Conservation (phyloP, 805 yeast genomes). For the Alloascoidea africana region DNA sequence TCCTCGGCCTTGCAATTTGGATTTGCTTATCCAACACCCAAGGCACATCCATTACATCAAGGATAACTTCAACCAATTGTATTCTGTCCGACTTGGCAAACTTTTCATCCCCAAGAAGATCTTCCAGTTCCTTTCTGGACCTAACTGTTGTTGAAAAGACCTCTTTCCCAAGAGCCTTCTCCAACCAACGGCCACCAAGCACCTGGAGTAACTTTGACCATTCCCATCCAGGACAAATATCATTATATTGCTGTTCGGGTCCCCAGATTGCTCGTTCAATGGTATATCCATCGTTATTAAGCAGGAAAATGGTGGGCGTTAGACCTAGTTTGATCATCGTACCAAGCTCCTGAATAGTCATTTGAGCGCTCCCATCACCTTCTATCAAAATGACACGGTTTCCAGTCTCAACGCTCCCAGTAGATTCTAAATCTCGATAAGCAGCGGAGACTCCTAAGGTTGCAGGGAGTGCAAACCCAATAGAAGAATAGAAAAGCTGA, state of each 20-base stretch:
- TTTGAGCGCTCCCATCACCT: slow-evolving; percentile 93
- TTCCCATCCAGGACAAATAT: slow-evolving; percentile 67
- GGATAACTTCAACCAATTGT: slow-evolving; percentile 41
- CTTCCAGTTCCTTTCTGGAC: slow-evolving; percentile 23
- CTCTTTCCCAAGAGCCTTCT: too few relatives aligned
- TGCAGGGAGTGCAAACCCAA: slow-evolving; percentile 82
- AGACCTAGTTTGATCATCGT: slow-evolving; percentile 43
- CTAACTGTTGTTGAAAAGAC: too few relatives aligned
- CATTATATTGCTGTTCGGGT: slow-evolving; percentile 61
- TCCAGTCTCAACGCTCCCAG: slow-evolving; percentile 11
- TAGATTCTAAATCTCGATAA: slow-evolving; percentile 32
- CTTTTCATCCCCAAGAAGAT: slow-evolving; percentile 21
- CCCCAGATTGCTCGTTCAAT: slow-evolving; percentile 83
- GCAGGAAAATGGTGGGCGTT: slow-evolving; percentile 53
- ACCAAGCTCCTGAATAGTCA: slow-evolving; percentile 80
- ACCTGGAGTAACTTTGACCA: slow-evolving; percentile 57
- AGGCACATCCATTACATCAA: slow-evolving; percentile 50
- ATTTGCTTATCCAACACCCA: slow-evolving; percentile 30
- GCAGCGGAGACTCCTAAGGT: slow-evolving; percentile 75
- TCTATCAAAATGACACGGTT: slow-evolving; percentile 58
- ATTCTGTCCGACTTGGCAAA: slow-evolving; percentile 20
- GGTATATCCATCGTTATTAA: slow-evolving; percentile 83
- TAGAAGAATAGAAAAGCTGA: slow-evolving; percentile 70
- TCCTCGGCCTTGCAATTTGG: slow-evolving; percentile 12
- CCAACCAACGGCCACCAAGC: too few relatives aligned